phyloP scores from a whole-genome alignment of 176 grass and related monocot species.

The Tuctoria greenei region DNA sequence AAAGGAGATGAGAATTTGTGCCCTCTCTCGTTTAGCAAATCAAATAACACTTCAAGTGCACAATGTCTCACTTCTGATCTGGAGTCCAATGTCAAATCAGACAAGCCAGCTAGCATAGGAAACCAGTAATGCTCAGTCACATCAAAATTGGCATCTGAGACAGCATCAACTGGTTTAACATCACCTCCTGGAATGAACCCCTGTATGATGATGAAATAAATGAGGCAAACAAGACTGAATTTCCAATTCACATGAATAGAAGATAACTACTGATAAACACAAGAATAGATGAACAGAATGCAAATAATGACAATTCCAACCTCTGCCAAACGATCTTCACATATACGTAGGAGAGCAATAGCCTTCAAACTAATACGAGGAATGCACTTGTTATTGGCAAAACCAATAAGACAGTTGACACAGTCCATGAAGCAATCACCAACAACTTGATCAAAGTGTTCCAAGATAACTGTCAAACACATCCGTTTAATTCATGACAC shows the following conservation, averaged over 20 bases:
- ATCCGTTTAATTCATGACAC: conserved; percentile 23
- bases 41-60: conserved; percentile 96
- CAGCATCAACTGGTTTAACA: conserved; percentile 76
- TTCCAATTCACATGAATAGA: conserved; percentile 16
- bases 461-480: conserved; percentile 81
- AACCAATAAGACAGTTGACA: conserved; percentile 98
- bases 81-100: conserved; percentile 93
- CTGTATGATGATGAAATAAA: conserved; percentile 45
- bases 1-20: conserved; percentile 95
- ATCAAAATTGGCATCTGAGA: conserved; percentile 74
- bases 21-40: conserved; percentile 99
- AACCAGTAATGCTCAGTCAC: conserved; percentile 98
- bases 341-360: conserved; percentile 98
- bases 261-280: background rate
- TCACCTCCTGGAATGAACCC: conserved; percentile 92
- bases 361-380: conserved; percentile 98
- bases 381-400: conserved; percentile 94
- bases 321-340: conserved; percentile 99
- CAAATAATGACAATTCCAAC: conserved; percentile 47
- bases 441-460: conserved; percentile 99
- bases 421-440: conserved; percentile 99
- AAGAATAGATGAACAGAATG: background rate
- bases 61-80: conserved; percentile 96
- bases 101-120: conserved; percentile 98
- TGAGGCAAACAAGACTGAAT: conserved; percentile 17